A percentile compares a stretch with the other conserved stretches of the same genome.
Conservation (phyloP, 2,329 filamentous ascomycete genomes). For the Conoideocrella luteorostrata region DNA sequence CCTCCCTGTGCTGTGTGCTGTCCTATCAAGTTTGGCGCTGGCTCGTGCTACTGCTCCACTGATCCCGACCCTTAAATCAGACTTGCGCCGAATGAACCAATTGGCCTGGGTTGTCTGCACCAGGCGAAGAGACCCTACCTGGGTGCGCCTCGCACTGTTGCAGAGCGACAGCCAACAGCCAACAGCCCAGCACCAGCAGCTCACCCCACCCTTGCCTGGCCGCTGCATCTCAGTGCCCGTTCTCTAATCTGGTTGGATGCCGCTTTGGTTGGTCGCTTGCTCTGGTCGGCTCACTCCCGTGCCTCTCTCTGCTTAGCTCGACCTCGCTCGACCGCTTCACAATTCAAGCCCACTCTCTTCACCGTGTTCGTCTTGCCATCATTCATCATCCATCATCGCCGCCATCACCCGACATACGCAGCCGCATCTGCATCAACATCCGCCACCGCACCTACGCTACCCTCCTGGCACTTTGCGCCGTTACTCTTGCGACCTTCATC, state of each 20-base stretch:
- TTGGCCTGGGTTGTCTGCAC: no score
- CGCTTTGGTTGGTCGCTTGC: neutral
- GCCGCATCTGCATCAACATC: constrained; percentile 1
- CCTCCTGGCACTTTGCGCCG: constrained; percentile 6
- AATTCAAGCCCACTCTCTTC: constrained; percentile 3
- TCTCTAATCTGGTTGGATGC: no score
- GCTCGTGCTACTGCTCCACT: no score
- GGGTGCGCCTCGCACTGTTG: no score
- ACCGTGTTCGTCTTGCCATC: constrained; percentile 7
- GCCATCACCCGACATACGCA: constrained; percentile 1
- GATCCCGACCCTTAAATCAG: neutral
- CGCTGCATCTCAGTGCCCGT: no score
- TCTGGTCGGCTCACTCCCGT: constrained; percentile 4
- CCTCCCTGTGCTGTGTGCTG: no score
- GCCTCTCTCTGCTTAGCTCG: neutral
- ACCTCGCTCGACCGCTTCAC: constrained; percentile 4
- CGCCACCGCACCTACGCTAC: neutral
- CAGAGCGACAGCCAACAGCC: no score
- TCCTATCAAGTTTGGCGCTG: no score
- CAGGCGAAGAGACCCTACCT: no score
- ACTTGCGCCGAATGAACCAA: no score
- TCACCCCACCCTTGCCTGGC: no score
- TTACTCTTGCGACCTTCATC: constrained; percentile 1
- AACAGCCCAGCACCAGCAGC: no score
- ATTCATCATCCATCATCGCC: constrained; percentile 5